These are phyloP conservation scores for Choanephora cucurbitarum DNA, from an alignment of 371 early-diverging fungal species.

Conservation along the genomic window DNA sequence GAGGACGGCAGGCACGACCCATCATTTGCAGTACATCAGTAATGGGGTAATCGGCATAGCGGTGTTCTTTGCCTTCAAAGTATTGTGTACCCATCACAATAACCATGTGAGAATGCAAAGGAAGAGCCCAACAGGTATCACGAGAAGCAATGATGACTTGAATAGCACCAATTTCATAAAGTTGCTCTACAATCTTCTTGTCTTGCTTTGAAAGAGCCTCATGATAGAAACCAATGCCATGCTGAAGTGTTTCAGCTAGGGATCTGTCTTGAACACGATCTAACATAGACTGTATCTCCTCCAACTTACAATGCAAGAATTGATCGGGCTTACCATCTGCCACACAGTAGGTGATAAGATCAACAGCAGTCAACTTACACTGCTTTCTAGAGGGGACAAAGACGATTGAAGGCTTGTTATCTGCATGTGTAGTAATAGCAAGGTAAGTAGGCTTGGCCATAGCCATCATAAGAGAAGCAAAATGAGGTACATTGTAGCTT, in stretches of 20 bases:
- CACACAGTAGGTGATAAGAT: slow-evolving; percentile 77
- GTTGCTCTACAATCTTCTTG: slow-evolving; percentile 69
- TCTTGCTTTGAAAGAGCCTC: slow-evolving; percentile 82
- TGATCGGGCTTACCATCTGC: slow-evolving; percentile 71
- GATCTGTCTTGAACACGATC: slow-evolving; percentile 71
- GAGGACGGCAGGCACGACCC: slow-evolving; percentile 83
- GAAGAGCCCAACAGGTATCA: slow-evolving; percentile 90
- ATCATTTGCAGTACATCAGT: slow-evolving; percentile 97
- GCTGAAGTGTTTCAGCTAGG: slow-evolving; percentile 70
- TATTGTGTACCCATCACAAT: slow-evolving; percentile 97
- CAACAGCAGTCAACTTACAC: slow-evolving; percentile 84
- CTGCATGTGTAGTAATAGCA: slow-evolving; percentile 70
- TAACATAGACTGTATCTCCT: slow-evolving; percentile 65
- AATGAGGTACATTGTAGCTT: slow-evolving; percentile 87
- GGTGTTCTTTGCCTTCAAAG: slow-evolving; percentile 91
- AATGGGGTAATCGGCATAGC: slow-evolving; percentile 93
- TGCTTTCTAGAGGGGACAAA: slow-evolving; percentile 95
- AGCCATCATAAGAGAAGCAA: slow-evolving; percentile 92
- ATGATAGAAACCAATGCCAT: slow-evolving; percentile 92
- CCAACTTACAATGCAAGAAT: slow-evolving; percentile 72
- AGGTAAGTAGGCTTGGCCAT: slow-evolving; percentile 90
- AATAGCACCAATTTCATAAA: slow-evolving; percentile 81
- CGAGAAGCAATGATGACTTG: slow-evolving; percentile 90
- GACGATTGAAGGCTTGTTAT: slow-evolving; percentile 73
- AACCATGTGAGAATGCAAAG: slow-evolving; percentile 79